Evolutionary conservation across 805 yeast species (phyloP), one percentile per base, ranked within the genome.

Genomic region (Torulaspora delbrueckii): DNA sequence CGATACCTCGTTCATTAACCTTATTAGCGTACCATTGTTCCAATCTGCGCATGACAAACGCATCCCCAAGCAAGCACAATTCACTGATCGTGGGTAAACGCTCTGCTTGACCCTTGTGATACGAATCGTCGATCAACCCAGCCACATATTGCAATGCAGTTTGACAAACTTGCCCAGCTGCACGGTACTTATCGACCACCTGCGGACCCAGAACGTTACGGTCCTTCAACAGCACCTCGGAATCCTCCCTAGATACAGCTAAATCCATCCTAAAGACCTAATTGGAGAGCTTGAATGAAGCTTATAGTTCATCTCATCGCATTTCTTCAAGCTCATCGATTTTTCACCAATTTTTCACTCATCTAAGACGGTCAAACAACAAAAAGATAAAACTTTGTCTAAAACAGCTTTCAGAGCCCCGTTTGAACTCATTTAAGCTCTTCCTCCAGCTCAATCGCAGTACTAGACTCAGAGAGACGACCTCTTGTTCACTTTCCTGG

Each of bases 131-230:
- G 55, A 88, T 82, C 60, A 86, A 75, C 45, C 76, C 72, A 7
- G 76, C 70, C 41, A 86, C 70, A 62, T 85, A 84, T 48, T 77
- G 69, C 55, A 90, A 72, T 45, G 88, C 83, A 16, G 95, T 84
- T 68, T 90, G 96, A 3, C 93, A 71, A 56, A 89, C 81, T 67
- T 86, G 88, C 39, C 96, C 97, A 4, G 96, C 96, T 41, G 81
- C 73, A 67, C 95, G 78, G 69, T 90, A 89, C 68, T 89, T 90
- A 55, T 84, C 91, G 23, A 87, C 62, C 8, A 83, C 82, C 13
- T 74, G 50, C 25, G 73, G 81, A 54, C 72, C 73, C 53, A 88
- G 74, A 34, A 79, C 75, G 65, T 88, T 88, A 63, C 79, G 86
- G 51, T 82, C 82, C 55, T 79, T 81, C 54, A 88, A 73, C 48